Base-by-base conservation (phyloP, 768 basidiomycete species). In the Mycena olivaceomarginata region DNA sequence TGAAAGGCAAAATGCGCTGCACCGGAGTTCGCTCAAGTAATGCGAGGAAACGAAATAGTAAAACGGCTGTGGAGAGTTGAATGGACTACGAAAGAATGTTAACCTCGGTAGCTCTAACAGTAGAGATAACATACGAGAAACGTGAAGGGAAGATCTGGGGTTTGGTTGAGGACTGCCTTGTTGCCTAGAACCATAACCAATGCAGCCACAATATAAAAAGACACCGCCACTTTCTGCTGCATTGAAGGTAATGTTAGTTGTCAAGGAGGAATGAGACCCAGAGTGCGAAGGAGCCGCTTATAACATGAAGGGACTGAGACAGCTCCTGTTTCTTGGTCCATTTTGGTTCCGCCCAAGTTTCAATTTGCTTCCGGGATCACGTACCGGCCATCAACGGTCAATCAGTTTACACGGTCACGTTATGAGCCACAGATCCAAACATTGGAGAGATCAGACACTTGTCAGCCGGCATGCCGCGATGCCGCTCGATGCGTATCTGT, bases 121-220 rank as follows among this genome's bases (percentile, higher is more conserved):
- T 39, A 37, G 18, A 43, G 43, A 2, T 1, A 15, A n/a, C 66
- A 57, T 67, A 78, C 73, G 20, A 91, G 84, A 84, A 91, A 90
- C 2, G 89, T 82, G 46, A 91, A 85, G 0, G 90, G 90, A 37
- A 90, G 82, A 67, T 88, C 85, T 0, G 90, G 90, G 0, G 90
- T 83, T 3, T 85, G 81, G 77, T 87, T 90, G 39, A 91, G 85
- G n/a, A 90, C 89, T 16, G 88, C 88, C 81, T 91, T 91, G 82
- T 91, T 91, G 16, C 71, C 73, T n/a, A 78, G 39, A 45, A 78
- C 64, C 77, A 78, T 78, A 74, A 92, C 87, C 43, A 91, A 79
- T 5, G 91, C 91, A 5, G 91, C 87, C 20, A 83, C 80, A 89
- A 92, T 92, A 83, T 91, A 92, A 82, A 92, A 92, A 9, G 84